phyloP scores from a whole-genome alignment of 2,329 filamentous ascomycete species.

The Fusarium solani-melongenae region DNA sequence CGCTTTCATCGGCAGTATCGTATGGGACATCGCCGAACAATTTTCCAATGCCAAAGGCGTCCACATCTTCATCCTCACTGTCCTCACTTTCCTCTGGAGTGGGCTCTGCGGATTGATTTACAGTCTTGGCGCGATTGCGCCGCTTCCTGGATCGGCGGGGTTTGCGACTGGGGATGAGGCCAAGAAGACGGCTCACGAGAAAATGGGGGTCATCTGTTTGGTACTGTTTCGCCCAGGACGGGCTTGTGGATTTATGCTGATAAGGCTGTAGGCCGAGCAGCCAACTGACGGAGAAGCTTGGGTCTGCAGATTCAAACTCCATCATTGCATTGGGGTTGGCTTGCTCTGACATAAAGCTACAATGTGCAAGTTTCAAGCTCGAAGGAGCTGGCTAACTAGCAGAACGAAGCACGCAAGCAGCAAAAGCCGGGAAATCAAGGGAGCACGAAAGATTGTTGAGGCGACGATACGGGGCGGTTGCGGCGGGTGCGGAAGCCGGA shows the following conservation, averaged over 20 bases:
- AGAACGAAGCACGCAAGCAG: slow-evolving; percentile 5
- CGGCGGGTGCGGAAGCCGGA: slow-evolving; percentile 28
- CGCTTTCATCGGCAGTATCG: slow-evolving; percentile 33
- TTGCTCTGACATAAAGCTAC: slow-evolving; percentile 36
- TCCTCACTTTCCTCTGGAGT: slow-evolving; percentile 17
- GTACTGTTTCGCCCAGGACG: slow-evolving; percentile 40
- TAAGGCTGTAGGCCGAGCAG: slow-evolving; percentile 42
- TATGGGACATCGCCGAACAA: slow-evolving; percentile 39
- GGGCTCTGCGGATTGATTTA: slow-evolving; percentile 18
- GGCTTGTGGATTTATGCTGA: slow-evolving; percentile 35
- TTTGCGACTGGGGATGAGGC: slow-evolving; percentile 40
- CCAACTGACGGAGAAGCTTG: slow-evolving; percentile 46
- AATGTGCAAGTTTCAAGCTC: slow-evolving; percentile 24
- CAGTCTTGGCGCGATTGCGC: slow-evolving; percentile 30
- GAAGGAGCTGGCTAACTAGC: slow-evolving; percentile 21
- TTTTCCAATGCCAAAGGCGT: slow-evolving; percentile 36
- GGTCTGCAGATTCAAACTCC: slow-evolving; percentile 42
- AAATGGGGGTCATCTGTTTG: slow-evolving; percentile 44
- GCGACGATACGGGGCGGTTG: slow-evolving; percentile 4
- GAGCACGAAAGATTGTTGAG: slow-evolving; percentile 13
- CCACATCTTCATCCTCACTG: slow-evolving; percentile 22
- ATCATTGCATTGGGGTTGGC: slow-evolving; percentile 37
- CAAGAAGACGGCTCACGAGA: slow-evolving; percentile 45
- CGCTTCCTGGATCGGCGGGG: slow-evolving; percentile 34
- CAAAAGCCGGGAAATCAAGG: slow-evolving; percentile 3